Evolutionary conservation across 2,329 filamentous ascomycete genomes (phyloP).

Genomic region (Cercospora sp.): DNA sequence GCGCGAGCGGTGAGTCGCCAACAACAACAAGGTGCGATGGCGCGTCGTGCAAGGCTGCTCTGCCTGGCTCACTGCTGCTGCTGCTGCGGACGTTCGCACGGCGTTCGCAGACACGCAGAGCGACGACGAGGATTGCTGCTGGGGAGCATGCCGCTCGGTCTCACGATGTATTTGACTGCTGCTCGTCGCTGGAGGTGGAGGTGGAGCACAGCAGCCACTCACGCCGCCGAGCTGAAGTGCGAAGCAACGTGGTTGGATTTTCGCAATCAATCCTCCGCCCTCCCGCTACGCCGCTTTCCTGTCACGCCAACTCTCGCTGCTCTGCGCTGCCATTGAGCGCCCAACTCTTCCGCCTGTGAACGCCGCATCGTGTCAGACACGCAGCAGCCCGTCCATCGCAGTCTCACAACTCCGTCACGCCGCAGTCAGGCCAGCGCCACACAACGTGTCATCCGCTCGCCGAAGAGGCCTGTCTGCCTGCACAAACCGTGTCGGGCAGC

Average conservation of each 20-base stretch:
- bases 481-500: not conserved
- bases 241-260: not conserved
- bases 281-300: not conserved
- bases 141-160: not conserved
- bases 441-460: not conserved
- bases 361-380: not conserved
- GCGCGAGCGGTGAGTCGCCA: not conserved
- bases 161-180: not conserved
- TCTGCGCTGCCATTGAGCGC: not conserved
- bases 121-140: not conserved
- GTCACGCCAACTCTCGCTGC: too few species aligned
- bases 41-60: not conserved
- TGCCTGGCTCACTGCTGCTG: not conserved
- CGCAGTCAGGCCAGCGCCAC: conserved; percentile 2
- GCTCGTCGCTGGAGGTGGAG: not conserved
- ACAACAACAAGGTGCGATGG: not conserved
- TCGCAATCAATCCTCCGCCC: not conserved
- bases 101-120: not conserved
- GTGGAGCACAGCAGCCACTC: not conserved
- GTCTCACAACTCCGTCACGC: not conserved
- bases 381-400: not conserved
- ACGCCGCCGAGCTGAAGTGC: not conserved
- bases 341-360: not conserved
- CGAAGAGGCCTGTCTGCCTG: not conserved
- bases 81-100: not conserved